Percentiles rank a stretch among this genome's conserved stretches.
These are phyloP conservation scores for Sporothrix brunneoviolacea DNA, from an alignment of 2,329 filamentous ascomycete genomes.

Conservation along the genomic window DNA sequence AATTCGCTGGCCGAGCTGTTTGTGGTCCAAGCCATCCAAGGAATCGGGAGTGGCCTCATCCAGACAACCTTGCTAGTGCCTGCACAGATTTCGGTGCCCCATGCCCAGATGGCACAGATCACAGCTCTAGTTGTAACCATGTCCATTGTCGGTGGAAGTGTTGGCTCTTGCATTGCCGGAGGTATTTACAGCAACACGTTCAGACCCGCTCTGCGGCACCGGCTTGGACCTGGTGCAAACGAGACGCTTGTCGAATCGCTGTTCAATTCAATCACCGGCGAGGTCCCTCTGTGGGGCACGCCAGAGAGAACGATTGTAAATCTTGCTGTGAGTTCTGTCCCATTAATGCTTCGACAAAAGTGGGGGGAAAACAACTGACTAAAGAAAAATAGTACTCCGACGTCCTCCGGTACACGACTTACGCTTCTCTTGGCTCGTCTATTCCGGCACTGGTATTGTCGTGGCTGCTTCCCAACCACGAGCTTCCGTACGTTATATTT, in stretches of 20 bases:
- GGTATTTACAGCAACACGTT: conserved; percentile 44
- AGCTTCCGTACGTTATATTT: too few relatives aligned
- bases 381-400: too few relatives aligned
- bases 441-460: conserved; percentile 19
- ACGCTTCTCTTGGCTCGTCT: conserved; percentile 21
- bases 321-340: too few relatives aligned
- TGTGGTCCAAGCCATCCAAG: conserved; percentile 42
- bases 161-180: conserved; percentile 46
- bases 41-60: conserved; percentile 44
- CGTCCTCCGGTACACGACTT: conserved; percentile 24
- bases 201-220: too few relatives aligned
- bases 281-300: conserved; percentile 34
- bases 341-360: too few relatives aligned
- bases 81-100: conserved; percentile 43
- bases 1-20: conserved; percentile 40
- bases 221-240: too few relatives aligned
- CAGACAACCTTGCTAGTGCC: too few relatives aligned
- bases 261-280: conserved; percentile 39
- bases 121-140: conserved; percentile 39
- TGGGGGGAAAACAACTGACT: too few relatives aligned
- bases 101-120: conserved; percentile 48
- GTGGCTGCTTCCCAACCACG: conserved; percentile 21
- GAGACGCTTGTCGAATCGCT: too few relatives aligned
- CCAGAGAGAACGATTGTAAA: conserved; percentile 35
- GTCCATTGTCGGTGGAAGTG: conserved; percentile 10